Evolutionary conservation across 768 basidiomycete genomes (phyloP).

Genomic region (Russula earlei): DNA sequence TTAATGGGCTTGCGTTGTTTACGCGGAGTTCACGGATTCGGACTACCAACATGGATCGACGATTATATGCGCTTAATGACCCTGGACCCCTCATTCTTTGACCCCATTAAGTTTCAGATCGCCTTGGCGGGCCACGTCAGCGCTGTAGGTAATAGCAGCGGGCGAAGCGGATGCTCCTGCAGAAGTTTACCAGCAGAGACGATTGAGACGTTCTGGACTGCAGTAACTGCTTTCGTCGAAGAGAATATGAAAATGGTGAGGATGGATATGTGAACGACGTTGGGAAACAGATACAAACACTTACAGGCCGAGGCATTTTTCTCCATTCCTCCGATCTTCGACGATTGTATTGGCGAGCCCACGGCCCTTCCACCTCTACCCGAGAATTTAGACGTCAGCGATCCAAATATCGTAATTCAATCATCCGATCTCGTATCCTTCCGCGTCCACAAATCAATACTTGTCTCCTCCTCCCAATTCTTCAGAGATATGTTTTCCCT

Average conservation of each 20-base stretch:
- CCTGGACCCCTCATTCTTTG: neutral
- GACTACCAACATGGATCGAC: neutral
- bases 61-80: neutral
- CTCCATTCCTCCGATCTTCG: too few relatives aligned
- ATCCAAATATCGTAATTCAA: neutral
- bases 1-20: neutral
- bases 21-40: too few relatives aligned
- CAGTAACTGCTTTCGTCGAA: neutral
- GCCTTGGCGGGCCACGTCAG: neutral
- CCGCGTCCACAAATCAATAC: conserved; percentile 7
- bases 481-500: conserved; percentile 18
- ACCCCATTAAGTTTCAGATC: neutral
- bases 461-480: conserved; percentile 4
- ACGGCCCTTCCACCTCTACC: neutral
- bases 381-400: neutral
- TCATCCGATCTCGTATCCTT: conserved; percentile 6
- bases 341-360: too few relatives aligned
- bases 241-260: neutral
- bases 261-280: too few relatives aligned
- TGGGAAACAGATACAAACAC: neutral
- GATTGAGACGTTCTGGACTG: neutral
- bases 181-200: neutral
- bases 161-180: too few relatives aligned
- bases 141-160: accelerated
- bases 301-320: conserved; percentile 2